phyloP scores from a whole-genome alignment of 2,329 filamentous ascomycete species.

The Torrubiella hemipterigena region DNA sequence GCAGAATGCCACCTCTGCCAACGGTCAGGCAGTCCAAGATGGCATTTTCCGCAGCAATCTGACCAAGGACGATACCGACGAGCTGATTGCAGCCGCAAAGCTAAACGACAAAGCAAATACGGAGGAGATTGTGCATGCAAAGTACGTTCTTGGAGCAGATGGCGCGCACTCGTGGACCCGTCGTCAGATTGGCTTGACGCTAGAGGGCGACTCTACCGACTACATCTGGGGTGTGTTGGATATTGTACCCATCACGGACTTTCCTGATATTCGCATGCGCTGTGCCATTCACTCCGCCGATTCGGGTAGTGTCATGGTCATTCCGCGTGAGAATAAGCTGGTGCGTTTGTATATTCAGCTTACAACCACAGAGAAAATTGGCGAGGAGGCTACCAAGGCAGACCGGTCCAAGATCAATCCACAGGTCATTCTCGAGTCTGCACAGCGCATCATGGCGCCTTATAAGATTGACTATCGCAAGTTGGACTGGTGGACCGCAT shows the following conservation, averaged over 20 bases:
- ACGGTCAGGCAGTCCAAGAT: constrained; percentile 28
- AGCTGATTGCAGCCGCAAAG: constrained; percentile 23
- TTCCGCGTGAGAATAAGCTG: constrained; percentile 50
- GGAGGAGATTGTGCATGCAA: constrained; percentile 20
- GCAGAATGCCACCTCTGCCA: constrained; percentile 14
- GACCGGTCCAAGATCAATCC: constrained; percentile 53
- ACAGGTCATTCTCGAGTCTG: constrained; percentile 48
- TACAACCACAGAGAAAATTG: constrained; percentile 24
- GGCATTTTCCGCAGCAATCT: constrained; percentile 50
- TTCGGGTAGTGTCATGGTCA: constrained; percentile 50
- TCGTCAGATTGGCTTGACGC: constrained; percentile 40
- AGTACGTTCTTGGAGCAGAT: constrained; percentile 45
- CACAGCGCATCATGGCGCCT: constrained; percentile 52
- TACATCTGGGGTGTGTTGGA: constrained; percentile 40
- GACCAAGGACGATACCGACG: constrained; percentile 42
- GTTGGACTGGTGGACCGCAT: constrained; percentile 59
- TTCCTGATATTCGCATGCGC: constrained; percentile 45
- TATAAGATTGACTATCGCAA: constrained; percentile 55
- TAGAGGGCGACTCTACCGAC: constrained; percentile 43
- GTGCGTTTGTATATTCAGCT: constrained; percentile 57
- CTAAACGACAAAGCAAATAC: constrained; percentile 9
- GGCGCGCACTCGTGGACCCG: constrained; percentile 57
- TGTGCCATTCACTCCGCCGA: constrained; percentile 45
- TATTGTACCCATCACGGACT: constrained; percentile 32
- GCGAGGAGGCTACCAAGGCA: constrained; percentile 32